phyloP scores from a whole-genome alignment of 352 stramenopile species.

The Pythium rhizo-oryzae region DNA sequence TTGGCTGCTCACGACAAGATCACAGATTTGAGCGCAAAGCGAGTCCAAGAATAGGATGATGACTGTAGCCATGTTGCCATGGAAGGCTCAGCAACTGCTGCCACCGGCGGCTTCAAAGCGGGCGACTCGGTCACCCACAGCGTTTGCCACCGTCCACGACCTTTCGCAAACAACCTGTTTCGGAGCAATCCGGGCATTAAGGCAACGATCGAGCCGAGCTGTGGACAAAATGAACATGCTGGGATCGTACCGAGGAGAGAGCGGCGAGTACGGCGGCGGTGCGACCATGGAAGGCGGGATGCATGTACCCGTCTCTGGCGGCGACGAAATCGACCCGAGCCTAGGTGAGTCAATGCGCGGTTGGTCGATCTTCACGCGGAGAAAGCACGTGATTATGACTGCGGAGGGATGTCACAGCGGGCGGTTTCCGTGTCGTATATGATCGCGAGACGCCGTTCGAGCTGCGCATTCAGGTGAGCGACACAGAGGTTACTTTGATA shows the following conservation, averaged over 20 bases:
- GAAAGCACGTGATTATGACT: neutral
- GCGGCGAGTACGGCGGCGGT: slow-evolving; percentile 39
- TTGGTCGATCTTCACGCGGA: neutral
- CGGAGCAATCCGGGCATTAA: neutral
- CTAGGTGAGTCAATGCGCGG: slow-evolving; percentile 42
- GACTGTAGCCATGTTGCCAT: slow-evolving; percentile 20
- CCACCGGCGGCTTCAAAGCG: slow-evolving; percentile 9
- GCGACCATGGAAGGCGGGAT: slow-evolving; percentile 15
- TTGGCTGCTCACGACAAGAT: neutral
- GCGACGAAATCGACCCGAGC: slow-evolving; percentile 82
- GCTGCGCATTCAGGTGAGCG: slow-evolving; percentile 79
- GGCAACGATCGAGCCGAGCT: neutral
- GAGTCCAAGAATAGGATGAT: slow-evolving; percentile 5
- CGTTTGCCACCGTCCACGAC: slow-evolving; percentile 9
- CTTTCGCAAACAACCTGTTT: slow-evolving; percentile 18
- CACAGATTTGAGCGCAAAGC: neutral
- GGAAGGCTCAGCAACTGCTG: slow-evolving; percentile 2
- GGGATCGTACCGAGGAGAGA: slow-evolving; percentile 27
- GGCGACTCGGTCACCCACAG: neutral
- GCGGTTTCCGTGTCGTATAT: slow-evolving; percentile 90
- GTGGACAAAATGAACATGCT: slow-evolving; percentile 24
- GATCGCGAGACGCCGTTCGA: slow-evolving; percentile 92
- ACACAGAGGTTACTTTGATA: neutral
- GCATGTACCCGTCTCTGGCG: slow-evolving; percentile 49
- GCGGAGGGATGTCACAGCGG: slow-evolving; percentile 32